phyloP scores from a whole-genome alignment of 768 basidiomycete species.

The Vararia minispora region DNA sequence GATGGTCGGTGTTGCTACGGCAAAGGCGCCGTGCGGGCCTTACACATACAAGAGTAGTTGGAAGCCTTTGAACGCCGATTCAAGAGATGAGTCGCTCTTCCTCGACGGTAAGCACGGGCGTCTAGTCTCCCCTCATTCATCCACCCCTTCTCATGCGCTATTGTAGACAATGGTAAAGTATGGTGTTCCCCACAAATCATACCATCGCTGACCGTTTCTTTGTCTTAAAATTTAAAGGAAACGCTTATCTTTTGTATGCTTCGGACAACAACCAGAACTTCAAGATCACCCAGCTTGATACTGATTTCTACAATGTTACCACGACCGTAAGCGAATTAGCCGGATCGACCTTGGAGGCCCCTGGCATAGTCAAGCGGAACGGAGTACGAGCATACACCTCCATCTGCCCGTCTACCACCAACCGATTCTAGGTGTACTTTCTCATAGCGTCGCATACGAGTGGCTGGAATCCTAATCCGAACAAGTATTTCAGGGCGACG shows the following conservation, averaged over 20 bases:
- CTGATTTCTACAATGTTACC: constrained; percentile 48
- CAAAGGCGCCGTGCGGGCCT: constrained; percentile 48
- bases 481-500: constrained; percentile 43
- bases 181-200: not conserved
- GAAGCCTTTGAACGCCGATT: constrained; percentile 46
- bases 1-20: constrained; percentile 49
- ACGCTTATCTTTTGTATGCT: constrained; percentile 50
- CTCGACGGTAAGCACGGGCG: constrained; percentile 35
- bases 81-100: constrained; percentile 48
- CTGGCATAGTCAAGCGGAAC: constrained; percentile 49
- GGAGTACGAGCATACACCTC: constrained; percentile 23
- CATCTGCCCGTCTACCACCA: constrained; percentile 2
- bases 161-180: not conserved
- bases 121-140: constrained; percentile 3
- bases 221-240: constrained; percentile 20
- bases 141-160: constrained; percentile 24
- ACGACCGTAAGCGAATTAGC: constrained; percentile 32
- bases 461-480: constrained; percentile 49
- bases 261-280: constrained; percentile 62
- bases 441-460: constrained; percentile 48
- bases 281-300: constrained; percentile 47
- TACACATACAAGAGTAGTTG: constrained; percentile 45
- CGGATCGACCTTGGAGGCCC: constrained; percentile 50
- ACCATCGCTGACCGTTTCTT: constrained; percentile 1
- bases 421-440: constrained; percentile 32